Conservation (phyloP, 495 filamentous ascomycete genomes). For the Penicillium coffeae region DNA sequence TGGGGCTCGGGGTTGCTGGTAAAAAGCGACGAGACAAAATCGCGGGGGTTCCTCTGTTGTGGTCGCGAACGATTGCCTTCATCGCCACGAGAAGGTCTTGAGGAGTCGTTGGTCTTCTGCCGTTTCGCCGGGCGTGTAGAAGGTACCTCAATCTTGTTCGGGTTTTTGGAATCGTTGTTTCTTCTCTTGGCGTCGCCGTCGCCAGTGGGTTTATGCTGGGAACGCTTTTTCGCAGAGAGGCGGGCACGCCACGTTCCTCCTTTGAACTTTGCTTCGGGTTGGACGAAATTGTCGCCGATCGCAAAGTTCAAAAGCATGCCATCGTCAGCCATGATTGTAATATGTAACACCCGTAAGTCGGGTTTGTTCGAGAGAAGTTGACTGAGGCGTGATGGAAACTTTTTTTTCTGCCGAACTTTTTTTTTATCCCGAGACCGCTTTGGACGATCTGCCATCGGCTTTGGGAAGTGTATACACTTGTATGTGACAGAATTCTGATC, state of each 20-base stretch:
- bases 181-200: constrained; percentile 14
- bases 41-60: constrained; percentile 33
- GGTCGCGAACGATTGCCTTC: constrained; percentile 13
- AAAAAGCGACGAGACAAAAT: constrained; percentile 86
- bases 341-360: constrained; percentile 3
- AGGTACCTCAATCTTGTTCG: constrained; percentile 36
- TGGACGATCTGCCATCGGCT: too few species aligned
- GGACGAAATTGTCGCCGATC: constrained; percentile 57
- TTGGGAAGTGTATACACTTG: too few species aligned
- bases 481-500: too few species aligned
- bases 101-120: constrained; percentile 31
- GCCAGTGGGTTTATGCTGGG: constrained; percentile 47
- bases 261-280: constrained; percentile 66
- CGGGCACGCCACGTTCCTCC: constrained; percentile 92
- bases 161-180: constrained; percentile 29
- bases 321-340: constrained; percentile 77
- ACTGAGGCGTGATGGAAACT: constrained; percentile 1
- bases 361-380: constrained; percentile 1
- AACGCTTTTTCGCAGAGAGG: constrained; percentile 70
- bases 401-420: constrained; percentile 27
- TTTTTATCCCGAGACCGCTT: constrained; percentile 24
- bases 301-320: constrained; percentile 92
- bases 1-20: constrained; percentile 74
- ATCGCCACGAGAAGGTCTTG: constrained; percentile 4
- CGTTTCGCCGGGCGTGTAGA: constrained; percentile 35